Evolutionary conservation across 805 yeast species (phyloP).

Genomic region (Starmerella sirachaensis): DNA sequence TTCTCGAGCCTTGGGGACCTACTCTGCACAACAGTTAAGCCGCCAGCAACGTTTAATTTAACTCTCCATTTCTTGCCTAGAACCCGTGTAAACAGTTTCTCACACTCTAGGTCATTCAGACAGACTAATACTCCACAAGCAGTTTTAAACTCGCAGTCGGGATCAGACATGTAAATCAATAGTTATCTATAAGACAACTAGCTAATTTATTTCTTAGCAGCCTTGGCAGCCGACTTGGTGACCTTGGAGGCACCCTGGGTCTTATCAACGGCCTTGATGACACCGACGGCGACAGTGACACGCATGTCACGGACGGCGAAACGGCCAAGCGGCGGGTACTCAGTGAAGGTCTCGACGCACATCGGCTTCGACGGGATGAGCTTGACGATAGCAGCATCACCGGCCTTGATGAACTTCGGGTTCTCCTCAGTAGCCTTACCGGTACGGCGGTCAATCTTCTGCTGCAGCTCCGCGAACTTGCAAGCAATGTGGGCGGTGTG

Average conservation of each 20-base stretch:
- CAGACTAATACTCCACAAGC: no score
- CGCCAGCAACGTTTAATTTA: no score
- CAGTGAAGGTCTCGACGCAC: constrained; percentile 89
- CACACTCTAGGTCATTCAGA: no score
- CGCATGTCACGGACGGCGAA: constrained; percentile 99
- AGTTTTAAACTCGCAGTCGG: no score
- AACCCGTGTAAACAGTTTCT: no score
- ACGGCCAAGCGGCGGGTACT: constrained; percentile 96
- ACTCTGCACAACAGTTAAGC: no score
- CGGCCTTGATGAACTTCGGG: constrained; percentile 91
- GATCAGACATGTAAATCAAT: constrained; percentile 2
- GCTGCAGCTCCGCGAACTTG: constrained; percentile 64
- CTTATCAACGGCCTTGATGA: constrained; percentile 90
- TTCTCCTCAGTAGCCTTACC: constrained; percentile 81
- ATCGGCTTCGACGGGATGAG: constrained; percentile 82
- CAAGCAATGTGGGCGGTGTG: constrained; percentile 90
- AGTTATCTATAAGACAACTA: constrained; percentile 9
- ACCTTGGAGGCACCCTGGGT: constrained; percentile 80
- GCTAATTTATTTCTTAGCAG: constrained; percentile 52
- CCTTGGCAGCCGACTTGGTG: constrained; percentile 90
- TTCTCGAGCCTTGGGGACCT: no score
- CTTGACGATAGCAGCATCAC: constrained; percentile 91
- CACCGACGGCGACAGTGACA: constrained; percentile 99
- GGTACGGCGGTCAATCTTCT: constrained; percentile 85
- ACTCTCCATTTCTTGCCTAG: no score